Conservation (phyloP, 2,329 filamentous ascomycete species). For the Cadophora gregata region DNA sequence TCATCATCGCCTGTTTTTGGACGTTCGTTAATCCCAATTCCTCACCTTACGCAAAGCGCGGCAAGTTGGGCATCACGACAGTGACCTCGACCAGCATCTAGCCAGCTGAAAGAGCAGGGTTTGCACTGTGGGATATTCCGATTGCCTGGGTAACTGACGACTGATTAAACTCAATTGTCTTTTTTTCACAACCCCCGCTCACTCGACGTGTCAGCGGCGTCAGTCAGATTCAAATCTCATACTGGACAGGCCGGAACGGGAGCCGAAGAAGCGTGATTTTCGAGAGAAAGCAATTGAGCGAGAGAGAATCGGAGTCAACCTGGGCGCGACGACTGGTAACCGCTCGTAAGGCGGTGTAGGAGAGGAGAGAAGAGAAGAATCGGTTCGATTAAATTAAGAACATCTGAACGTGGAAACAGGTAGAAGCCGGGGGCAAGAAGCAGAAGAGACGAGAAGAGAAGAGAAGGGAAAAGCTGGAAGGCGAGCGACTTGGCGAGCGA, state of each 20-base stretch:
- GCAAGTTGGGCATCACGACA: conserved; percentile 18
- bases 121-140: background rate
- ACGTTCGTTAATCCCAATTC: conserved; percentile 20
- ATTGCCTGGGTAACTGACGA: background rate
- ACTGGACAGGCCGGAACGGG: background rate
- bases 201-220: conserved; percentile 5
- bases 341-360: background rate
- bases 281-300: background rate
- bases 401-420: background rate
- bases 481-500: background rate
- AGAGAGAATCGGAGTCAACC: background rate
- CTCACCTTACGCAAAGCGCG: conserved; percentile 24
- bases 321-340: background rate
- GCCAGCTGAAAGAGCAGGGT: background rate
- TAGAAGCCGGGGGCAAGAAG: background rate
- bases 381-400: background rate
- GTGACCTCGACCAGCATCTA: conserved; percentile 1
- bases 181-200: background rate
- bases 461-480: background rate
- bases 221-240: background rate
- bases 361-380: background rate
- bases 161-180: background rate
- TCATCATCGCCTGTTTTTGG: conserved; percentile 18
- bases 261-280: background rate
- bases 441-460: background rate